Base-by-base conservation (phyloP, 1,284 basidiomycete genomes). In the Ustilago vetiveriae region DNA sequence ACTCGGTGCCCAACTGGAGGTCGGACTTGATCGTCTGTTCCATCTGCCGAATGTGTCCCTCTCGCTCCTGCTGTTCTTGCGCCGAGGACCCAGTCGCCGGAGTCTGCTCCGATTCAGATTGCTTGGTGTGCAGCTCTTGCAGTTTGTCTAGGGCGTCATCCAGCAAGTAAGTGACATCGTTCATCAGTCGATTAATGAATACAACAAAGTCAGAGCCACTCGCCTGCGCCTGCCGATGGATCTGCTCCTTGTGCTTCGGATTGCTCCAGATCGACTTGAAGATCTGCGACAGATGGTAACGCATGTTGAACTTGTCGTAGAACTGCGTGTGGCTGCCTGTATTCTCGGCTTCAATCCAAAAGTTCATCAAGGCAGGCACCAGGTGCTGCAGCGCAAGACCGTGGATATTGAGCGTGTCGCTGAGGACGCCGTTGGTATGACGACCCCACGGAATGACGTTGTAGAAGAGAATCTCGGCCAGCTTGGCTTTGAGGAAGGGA, bases 311-410 rank as follows among this genome's bases (percentile, higher is more conserved):
- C 87, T 96, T 96, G 82, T 96, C 94, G 82, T 95, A 98, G 84
- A 99, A 98, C 81, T 98, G 95, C 0, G 94, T 94, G 81, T 94
- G 94, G 21, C 92, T 92, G 37, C 96, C 96, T 0, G 96, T 98
- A 73, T 91, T 90, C 82, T 99, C 96, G 29, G 97, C 94, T 86
- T 98, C 94, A 56, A 96, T 93, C 83, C 96, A 99, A 84, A 97
- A 97, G 59, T 91, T 89, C 84, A 94, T 94, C 74, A 98, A 83
- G 4, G 92, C 91, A 6, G 92, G 89, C 86, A 98, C 94, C 19
- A 98, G 86, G 80, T 96, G 88, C 71, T 90, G 88, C 55, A 96
- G 84, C 7, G 95, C 92, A 78, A 96, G 82, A 0, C 89, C 88
- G 82, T 97, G 90, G 16, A 88, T 88, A 79, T 95, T 95, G 59